These are phyloP conservation scores for Penicillium freii DNA, from an alignment of 2,329 filamentous ascomycete genomes.

Conservation along the genomic window DNA sequence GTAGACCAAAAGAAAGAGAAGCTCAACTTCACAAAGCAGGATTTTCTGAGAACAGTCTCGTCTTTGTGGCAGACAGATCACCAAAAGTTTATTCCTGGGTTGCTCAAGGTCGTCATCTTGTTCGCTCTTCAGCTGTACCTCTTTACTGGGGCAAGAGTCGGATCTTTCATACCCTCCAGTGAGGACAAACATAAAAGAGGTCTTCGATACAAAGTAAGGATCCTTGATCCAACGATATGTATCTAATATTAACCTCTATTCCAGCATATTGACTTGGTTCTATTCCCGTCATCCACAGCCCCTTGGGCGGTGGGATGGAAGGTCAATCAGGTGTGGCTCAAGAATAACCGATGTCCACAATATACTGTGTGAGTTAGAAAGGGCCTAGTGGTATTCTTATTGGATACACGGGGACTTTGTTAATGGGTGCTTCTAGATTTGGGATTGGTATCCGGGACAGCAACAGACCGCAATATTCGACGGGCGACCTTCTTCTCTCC, in stretches of 20 bases:
- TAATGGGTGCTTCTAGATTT: neutral
- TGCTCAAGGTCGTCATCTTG: neutral
- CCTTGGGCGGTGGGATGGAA: neutral
- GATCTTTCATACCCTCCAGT: conserved; percentile 4
- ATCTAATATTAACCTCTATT: neutral
- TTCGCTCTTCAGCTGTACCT: conserved; percentile 5
- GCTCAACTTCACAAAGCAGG: too few relatives aligned
- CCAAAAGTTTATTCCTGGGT: neutral
- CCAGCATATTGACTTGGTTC: conserved; percentile 4
- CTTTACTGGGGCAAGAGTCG: conserved; percentile 6
- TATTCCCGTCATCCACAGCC: neutral
- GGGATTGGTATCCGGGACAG: conserved; percentile 4
- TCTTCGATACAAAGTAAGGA: neutral
- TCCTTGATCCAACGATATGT: neutral
- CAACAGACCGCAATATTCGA: conserved; percentile 1
- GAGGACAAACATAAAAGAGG: conserved; percentile 1
- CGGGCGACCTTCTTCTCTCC: conserved; percentile 4
- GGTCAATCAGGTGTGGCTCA: conserved; percentile 1
- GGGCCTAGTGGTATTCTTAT: neutral
- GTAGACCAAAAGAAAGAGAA: too few relatives aligned
- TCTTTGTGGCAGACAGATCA: too few relatives aligned
- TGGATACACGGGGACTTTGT: neutral
- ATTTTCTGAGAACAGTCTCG: too few relatives aligned
- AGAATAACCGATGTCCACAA: neutral
- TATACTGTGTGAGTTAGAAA: conserved; percentile 1